phyloP scores from a whole-genome alignment of 2,329 filamentous ascomycete species.

The Talaromyces albobiverticillius region DNA sequence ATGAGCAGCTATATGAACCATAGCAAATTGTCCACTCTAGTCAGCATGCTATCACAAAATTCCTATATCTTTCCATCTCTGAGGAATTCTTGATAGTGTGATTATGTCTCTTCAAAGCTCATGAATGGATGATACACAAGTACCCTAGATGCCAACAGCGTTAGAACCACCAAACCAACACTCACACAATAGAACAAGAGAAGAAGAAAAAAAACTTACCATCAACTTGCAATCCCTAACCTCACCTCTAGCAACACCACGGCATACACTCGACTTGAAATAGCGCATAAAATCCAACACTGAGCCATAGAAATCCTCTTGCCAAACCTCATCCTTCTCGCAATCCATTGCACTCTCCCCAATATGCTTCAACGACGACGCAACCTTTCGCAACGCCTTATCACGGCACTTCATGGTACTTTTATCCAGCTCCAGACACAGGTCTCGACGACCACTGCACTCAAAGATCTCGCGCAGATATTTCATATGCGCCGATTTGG shows the following conservation, averaged over 20 bases:
- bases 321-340: conserved; percentile 8
- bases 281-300: conserved; percentile 10
- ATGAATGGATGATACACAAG: conserved; percentile 8
- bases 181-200: neutral
- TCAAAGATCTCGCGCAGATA: conserved; percentile 8
- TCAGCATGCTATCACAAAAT: too few species aligned
- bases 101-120: neutral
- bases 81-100: too few species aligned
- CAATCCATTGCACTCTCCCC: conserved; percentile 13
- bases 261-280: conserved; percentile 8
- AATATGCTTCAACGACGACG: conserved; percentile 10
- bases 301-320: conserved; percentile 7
- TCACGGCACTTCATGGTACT: conserved; percentile 9
- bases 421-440: conserved; percentile 11
- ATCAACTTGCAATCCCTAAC: conserved; percentile 15
- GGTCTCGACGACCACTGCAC: conserved; percentile 6
- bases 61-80: too few species aligned
- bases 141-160: neutral
- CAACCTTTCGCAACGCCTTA: conserved; percentile 10
- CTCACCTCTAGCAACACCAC: neutral
- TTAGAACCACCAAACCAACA: neutral
- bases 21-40: too few species aligned
- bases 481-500: conserved; percentile 2
- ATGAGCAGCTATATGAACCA: too few species aligned
- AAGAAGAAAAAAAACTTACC: neutral